Conservation (phyloP, 2,329 filamentous ascomycete genomes). For the Pseudogymnoascus sp. region DNA sequence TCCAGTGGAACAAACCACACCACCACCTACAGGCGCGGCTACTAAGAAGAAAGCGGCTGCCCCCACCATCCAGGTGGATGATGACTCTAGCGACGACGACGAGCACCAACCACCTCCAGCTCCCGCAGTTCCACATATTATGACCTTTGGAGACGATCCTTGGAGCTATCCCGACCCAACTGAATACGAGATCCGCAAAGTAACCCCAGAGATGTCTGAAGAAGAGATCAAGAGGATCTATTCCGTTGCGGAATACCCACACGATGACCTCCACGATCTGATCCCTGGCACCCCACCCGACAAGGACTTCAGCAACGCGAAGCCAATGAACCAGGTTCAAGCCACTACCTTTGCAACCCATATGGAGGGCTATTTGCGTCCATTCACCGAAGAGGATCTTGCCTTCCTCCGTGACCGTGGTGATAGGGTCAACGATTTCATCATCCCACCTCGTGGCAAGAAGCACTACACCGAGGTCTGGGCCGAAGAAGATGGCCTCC, state of each 20-base stretch:
- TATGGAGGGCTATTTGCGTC: constrained; percentile 83
- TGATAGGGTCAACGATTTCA: constrained; percentile 73
- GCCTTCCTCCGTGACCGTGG: constrained; percentile 86
- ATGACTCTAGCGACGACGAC: constrained; percentile 34
- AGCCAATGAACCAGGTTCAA: constrained; percentile 88
- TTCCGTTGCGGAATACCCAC: constrained; percentile 77
- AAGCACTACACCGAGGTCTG: constrained; percentile 84
- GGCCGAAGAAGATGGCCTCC: constrained; percentile 84
- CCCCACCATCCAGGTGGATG: constrained; percentile 31
- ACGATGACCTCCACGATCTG: constrained; percentile 69
- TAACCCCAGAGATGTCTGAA: constrained; percentile 67
- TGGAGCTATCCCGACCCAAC: constrained; percentile 88
- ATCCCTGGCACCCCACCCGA: constrained; percentile 87
- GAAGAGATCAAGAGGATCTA: constrained; percentile 85
- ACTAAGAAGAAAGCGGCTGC: constrained; percentile 56
- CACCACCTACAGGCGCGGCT: constrained; percentile 51
- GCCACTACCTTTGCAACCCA: constrained; percentile 90
- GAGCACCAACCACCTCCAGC: constrained; percentile 53
- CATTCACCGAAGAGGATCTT: constrained; percentile 86
- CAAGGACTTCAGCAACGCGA: constrained; percentile 90
- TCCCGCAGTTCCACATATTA: constrained; percentile 54
- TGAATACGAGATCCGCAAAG: constrained; percentile 80
- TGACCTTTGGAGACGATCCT: constrained; percentile 85
- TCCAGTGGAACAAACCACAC: constrained; percentile 33
- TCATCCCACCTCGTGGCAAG: constrained; percentile 77